Evolutionary conservation across 192 early-diverging fungal species (phyloP).

Genomic region (Entomortierella parvispora): DNA sequence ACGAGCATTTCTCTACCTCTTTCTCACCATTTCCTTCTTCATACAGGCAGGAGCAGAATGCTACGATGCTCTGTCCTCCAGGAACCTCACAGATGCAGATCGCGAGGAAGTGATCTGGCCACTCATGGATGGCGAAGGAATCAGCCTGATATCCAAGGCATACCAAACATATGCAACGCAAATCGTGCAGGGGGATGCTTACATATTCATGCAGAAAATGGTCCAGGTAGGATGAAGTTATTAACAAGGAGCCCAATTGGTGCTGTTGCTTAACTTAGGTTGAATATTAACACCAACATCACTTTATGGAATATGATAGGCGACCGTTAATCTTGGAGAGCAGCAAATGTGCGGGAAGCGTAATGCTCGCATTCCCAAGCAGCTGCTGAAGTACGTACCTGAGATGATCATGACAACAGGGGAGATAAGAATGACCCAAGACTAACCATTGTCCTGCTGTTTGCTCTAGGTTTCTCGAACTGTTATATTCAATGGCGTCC

Average conservation of each 20-base stretch:
- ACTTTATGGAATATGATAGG: constrained; percentile 3
- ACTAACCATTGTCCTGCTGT: neutral
- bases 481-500: constrained; percentile 40
- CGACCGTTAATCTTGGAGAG: constrained; percentile 45
- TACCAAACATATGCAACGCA: constrained; percentile 28
- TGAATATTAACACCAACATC: neutral
- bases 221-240: constrained; percentile 20
- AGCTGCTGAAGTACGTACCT: constrained; percentile 22
- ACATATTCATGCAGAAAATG: constrained; percentile 37
- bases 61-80: constrained; percentile 53
- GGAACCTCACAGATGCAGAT: constrained; percentile 42
- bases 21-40: neutral
- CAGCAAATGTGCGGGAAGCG: constrained; percentile 42
- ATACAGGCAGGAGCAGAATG: constrained; percentile 62
- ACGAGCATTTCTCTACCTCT: neutral
- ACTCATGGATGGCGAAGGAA: constrained; percentile 41
- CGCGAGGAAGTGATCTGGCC: constrained; percentile 50
- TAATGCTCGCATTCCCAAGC: constrained; percentile 23
- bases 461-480: constrained; percentile 21
- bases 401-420: neutral
- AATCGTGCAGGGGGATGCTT: constrained; percentile 26
- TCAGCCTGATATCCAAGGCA: constrained; percentile 38
- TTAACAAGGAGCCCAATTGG: neutral
- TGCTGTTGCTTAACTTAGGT: no score
- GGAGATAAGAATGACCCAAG: no score